Percentiles rank a stretch among this genome's conserved stretches.
Conservation (phyloP, 352 stramenopile genomes). For the Pythium sp. region DNA sequence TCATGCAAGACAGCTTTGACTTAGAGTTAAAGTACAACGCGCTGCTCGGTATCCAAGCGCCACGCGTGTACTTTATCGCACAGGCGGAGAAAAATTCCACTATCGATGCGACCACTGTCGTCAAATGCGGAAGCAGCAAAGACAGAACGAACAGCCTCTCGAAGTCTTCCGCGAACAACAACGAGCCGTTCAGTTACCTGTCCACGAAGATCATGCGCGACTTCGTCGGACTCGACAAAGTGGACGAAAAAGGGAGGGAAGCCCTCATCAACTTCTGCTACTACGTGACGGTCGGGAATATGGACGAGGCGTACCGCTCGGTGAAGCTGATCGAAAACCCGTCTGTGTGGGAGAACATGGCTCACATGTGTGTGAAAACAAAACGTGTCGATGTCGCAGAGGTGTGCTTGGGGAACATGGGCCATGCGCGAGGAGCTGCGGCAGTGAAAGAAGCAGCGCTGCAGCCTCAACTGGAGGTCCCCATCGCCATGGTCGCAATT, state of each 20-base stretch:
- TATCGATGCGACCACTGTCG: slow-evolving; percentile 34
- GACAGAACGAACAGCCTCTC: slow-evolving; percentile 20
- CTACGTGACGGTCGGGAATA: slow-evolving; percentile 93
- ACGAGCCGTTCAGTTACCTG: slow-evolving; percentile 52
- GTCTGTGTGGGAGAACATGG: slow-evolving; percentile 96
- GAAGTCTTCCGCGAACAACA: slow-evolving; percentile 16
- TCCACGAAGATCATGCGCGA: slow-evolving; percentile 90
- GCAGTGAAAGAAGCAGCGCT: slow-evolving; percentile 80
- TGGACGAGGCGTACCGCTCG: slow-evolving; percentile 93
- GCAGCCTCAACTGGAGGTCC: slow-evolving; percentile 73
- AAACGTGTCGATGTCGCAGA: slow-evolving; percentile 93
- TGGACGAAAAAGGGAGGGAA: slow-evolving; percentile 79
- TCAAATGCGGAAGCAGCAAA: slow-evolving; percentile 38
- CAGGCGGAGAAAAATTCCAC: slow-evolving; percentile 40
- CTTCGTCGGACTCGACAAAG: slow-evolving; percentile 90
- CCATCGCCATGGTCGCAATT: slow-evolving; percentile 91
- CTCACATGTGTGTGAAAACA: slow-evolving; percentile 95
- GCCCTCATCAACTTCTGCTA: slow-evolving; percentile 95
- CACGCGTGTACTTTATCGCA: slow-evolving; percentile 72
- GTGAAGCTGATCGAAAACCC: slow-evolving; percentile 92
- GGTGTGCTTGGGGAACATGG: slow-evolving; percentile 94
- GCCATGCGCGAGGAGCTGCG: slow-evolving; percentile 84
- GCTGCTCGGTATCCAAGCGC: slow-evolving; percentile 85
- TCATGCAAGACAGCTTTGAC: slow-evolving; percentile 91
- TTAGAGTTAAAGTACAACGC: slow-evolving; percentile 77